Percentiles rank a stretch among this genome's conserved stretches.
These are phyloP conservation scores for Pseudevernia furfuracea DNA, from an alignment of 495 filamentous ascomycete species.

Conservation along the genomic window DNA sequence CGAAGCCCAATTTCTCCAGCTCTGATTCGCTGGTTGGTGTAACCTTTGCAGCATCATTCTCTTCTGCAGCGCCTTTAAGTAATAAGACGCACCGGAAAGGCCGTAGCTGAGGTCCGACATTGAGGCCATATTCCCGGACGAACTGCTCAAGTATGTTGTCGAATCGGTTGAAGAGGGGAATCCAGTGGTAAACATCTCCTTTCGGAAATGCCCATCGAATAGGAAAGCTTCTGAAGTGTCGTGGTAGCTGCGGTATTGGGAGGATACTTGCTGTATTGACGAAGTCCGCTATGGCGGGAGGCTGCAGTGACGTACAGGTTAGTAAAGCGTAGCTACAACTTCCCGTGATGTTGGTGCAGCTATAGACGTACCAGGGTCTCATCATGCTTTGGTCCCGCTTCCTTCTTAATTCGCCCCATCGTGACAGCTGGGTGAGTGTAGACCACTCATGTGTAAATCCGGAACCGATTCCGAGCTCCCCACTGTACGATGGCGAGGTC, in stretches of 20 bases:
- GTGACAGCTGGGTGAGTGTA: conserved; percentile 33
- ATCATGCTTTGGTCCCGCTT: conserved; percentile 83
- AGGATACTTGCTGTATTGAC: conserved; percentile 58
- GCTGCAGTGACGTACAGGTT: conserved; percentile 42
- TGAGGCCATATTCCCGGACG: conserved; percentile 72
- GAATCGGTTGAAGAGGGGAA: conserved; percentile 87
- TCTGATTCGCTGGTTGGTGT: conserved; percentile 38
- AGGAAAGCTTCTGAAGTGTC: conserved; percentile 71
- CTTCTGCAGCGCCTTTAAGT: conserved; percentile 42
- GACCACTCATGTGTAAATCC: conserved; percentile 39
- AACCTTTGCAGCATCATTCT: conserved; percentile 32
- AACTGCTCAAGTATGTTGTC: conserved; percentile 78
- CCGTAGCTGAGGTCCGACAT: conserved; percentile 69
- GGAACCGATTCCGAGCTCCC: background rate
- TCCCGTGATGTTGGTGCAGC: conserved; percentile 8
- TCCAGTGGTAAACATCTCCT: conserved; percentile 98
- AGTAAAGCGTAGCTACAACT: conserved; percentile 8
- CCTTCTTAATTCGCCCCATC: conserved; percentile 98
- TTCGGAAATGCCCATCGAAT: conserved; percentile 90
- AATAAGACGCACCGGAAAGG: conserved; percentile 62
- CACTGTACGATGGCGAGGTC: background rate
- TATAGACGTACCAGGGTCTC: conserved; percentile 73
- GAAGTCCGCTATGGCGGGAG: conserved; percentile 75
- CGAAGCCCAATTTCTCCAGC: conserved; percentile 52
- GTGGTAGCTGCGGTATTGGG: conserved; percentile 67